Conservation (phyloP, 306 rosid species). For the Argentina anserina region DNA sequence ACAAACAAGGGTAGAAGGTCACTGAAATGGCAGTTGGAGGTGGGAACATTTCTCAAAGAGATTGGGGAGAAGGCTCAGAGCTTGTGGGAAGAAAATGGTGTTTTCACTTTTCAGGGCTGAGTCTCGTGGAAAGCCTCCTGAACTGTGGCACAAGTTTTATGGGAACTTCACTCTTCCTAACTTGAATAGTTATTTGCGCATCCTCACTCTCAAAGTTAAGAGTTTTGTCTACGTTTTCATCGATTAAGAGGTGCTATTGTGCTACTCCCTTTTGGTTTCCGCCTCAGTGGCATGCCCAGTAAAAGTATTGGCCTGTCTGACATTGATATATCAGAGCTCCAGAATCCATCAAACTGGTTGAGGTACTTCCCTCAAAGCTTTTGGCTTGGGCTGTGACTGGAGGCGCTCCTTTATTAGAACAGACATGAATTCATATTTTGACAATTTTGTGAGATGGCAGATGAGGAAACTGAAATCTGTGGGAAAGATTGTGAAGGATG, state of each 20-base stretch:
- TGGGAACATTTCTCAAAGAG: too few species aligned
- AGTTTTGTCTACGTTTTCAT: too few species aligned
- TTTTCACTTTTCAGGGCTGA: slow-evolving; percentile 72
- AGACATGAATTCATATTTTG: slow-evolving; percentile 65
- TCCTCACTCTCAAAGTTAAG: not conserved
- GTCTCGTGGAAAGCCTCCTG: slow-evolving; percentile 49
- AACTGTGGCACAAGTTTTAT: not conserved
- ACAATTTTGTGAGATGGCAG: slow-evolving; percentile 81
- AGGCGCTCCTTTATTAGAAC: slow-evolving; percentile 76
- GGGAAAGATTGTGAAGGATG: slow-evolving; percentile 85
- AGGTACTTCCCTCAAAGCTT: slow-evolving; percentile 75
- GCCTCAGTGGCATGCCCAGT: not conserved
- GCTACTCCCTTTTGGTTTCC: not conserved
- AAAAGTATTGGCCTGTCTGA: slow-evolving; percentile 39
- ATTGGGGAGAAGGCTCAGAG: too few species aligned
- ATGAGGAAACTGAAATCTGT: slow-evolving; percentile 74
- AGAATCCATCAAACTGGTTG: slow-evolving; percentile 74
- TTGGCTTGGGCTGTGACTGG: slow-evolving; percentile 93
- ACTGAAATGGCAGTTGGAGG: too few species aligned
- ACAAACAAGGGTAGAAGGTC: too few species aligned
- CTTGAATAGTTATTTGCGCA: not conserved
- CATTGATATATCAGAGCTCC: slow-evolving; percentile 56
- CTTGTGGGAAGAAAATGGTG: too few species aligned
- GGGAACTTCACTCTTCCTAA: not conserved
- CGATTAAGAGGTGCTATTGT: too few species aligned